phyloP scores from a whole-genome alignment of 2,329 filamentous ascomycete species.

The Ceratocystis cacaofunesta region DNA sequence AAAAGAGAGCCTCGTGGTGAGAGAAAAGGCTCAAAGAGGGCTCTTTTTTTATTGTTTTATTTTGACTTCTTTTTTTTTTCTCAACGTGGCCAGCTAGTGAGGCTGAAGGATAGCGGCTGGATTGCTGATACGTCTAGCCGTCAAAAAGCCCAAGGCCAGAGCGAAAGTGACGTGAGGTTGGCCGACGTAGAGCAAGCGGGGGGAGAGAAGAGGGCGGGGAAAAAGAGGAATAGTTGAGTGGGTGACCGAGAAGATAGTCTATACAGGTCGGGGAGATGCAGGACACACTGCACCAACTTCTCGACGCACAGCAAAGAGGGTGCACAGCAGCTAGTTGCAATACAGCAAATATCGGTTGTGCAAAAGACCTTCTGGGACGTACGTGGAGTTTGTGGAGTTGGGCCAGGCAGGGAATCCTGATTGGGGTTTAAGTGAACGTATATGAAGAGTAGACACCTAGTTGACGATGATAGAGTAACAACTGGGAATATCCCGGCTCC shows the following conservation, averaged over 20 bases:
- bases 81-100: constrained; percentile 1
- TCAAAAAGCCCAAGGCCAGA: background rate
- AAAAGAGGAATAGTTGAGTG: background rate
- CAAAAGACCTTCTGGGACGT: constrained; percentile 1
- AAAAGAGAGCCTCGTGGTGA: background rate
- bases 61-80: background rate
- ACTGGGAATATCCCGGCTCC: constrained; percentile 15
- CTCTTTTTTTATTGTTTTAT: background rate
- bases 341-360: constrained; percentile 5
- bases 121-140: constrained; percentile 1
- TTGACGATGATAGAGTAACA: constrained; percentile 9
- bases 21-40: background rate
- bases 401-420: constrained; percentile 7
- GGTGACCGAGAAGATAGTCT: background rate
- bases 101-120: background rate
- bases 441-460: constrained; percentile 11
- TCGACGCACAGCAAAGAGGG: background rate
- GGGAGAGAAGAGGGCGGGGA: background rate
- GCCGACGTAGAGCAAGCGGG: background rate
- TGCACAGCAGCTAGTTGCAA: background rate
- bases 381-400: constrained; percentile 12
- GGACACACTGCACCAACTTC: background rate
- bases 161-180: constrained; percentile 3
- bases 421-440: constrained; percentile 13
- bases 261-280: constrained; percentile 1